Evolutionary conservation across 2,329 filamentous ascomycete species (phyloP).

Genomic region (Claviceps capensis): DNA sequence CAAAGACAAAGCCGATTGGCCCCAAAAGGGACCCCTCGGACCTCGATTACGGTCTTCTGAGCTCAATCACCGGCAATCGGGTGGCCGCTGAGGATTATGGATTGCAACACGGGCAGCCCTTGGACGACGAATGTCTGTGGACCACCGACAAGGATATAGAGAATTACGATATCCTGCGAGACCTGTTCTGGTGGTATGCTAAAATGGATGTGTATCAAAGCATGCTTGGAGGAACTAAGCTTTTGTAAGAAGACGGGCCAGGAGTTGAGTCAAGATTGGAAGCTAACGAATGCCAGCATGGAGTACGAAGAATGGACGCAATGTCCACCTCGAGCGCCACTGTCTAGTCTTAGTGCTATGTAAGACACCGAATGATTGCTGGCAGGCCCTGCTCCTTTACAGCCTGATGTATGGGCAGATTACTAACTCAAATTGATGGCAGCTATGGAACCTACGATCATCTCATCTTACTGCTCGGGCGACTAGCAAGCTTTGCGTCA

Average conservation of each 20-base stretch:
- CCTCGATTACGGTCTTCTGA: constrained; percentile 28
- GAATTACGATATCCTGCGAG: constrained; percentile 66
- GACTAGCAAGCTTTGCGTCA: constrained; percentile 64
- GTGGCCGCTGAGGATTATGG: constrained; percentile 26
- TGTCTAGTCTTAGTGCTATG: constrained; percentile 64
- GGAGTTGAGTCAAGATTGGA: not conserved
- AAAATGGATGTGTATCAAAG: constrained; percentile 92
- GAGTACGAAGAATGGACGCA: constrained; percentile 72
- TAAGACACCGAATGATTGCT: constrained; percentile 24
- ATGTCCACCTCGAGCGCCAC: constrained; percentile 69
- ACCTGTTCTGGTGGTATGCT: constrained; percentile 91
- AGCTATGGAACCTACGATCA: constrained; percentile 87
- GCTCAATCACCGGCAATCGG: constrained; percentile 24
- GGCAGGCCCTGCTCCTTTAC: not conserved
- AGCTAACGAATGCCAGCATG: constrained; percentile 40
- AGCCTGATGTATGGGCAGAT: not conserved
- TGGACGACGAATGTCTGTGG: constrained; percentile 11
- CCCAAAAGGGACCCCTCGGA: constrained; percentile 20
- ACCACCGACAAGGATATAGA: constrained; percentile 53
- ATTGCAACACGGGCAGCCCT: constrained; percentile 15
- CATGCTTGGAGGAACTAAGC: constrained; percentile 68
- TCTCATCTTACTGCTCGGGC: constrained; percentile 65
- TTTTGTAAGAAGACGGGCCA: constrained; percentile 46
- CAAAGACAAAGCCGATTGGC: not conserved
- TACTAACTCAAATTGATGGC: not conserved